Conservation (phyloP, 2,329 filamentous ascomycete species). For the Dothideomycetes sp. region DNA sequence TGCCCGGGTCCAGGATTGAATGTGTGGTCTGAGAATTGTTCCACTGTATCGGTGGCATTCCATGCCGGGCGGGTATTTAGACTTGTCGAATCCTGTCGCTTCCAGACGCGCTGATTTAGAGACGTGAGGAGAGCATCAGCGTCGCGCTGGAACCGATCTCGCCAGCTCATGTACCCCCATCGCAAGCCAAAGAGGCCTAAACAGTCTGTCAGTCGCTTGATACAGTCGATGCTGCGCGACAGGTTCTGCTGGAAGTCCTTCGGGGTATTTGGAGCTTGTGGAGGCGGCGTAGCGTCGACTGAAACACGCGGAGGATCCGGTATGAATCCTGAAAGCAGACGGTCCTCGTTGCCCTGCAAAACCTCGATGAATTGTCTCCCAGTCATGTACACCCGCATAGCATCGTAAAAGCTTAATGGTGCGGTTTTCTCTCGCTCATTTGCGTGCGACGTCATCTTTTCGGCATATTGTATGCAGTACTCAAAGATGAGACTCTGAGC, state of each 20-base stretch:
- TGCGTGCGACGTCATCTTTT: slow-evolving; percentile 61
- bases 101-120: slow-evolving; percentile 31
- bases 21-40: neutral
- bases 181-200: slow-evolving; percentile 38
- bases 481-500: slow-evolving; percentile 77
- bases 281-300: slow-evolving; percentile 28
- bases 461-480: slow-evolving; percentile 72
- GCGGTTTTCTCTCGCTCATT: slow-evolving; percentile 50
- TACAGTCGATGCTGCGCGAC: slow-evolving; percentile 35
- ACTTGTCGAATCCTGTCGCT: slow-evolving; percentile 17
- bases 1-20: neutral
- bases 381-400: slow-evolving; percentile 69
- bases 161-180: slow-evolving; percentile 43
- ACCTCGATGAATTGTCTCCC: slow-evolving; percentile 49
- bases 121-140: slow-evolving; percentile 33
- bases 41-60: neutral
- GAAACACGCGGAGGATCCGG: slow-evolving; percentile 33
- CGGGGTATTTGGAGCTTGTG: slow-evolving; percentile 25
- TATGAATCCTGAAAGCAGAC: slow-evolving; percentile 30
- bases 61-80: neutral
- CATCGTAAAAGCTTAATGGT: slow-evolving; percentile 80
- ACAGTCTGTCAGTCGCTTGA: slow-evolving; percentile 39
- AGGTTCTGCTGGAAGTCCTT: slow-evolving; percentile 27
- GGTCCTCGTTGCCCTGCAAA: slow-evolving; percentile 44
- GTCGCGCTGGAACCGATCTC: slow-evolving; percentile 39